Conservation (phyloP, 2,329 filamentous ascomycete genomes). For the Thielaviopsis musarum region DNA sequence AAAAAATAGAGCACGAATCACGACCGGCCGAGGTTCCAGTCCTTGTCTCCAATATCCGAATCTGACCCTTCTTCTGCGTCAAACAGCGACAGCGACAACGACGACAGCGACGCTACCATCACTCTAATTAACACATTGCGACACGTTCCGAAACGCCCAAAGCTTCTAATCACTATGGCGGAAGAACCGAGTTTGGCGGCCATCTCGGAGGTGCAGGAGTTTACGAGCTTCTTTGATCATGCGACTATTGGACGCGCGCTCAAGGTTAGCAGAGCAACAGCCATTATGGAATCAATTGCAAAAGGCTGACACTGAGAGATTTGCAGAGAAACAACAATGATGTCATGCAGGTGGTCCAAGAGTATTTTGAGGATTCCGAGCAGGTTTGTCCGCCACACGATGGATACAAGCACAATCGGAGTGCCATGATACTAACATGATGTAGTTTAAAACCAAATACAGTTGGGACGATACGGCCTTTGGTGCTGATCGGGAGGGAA, state of each 20-base stretch:
- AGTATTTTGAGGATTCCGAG: constrained; percentile 8
- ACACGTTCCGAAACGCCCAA: background rate
- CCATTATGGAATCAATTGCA: background rate
- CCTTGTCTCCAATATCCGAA: background rate
- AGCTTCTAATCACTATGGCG: background rate
- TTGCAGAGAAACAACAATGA: constrained; percentile 7
- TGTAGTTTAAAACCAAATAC: constrained; percentile 31
- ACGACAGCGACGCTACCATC: background rate
- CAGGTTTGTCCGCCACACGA: background rate
- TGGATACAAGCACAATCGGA: background rate
- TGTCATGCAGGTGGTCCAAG: constrained; percentile 6
- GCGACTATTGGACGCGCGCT: constrained; percentile 5
- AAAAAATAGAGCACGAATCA: background rate
- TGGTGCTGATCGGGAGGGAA: constrained; percentile 33
- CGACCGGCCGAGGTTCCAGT: background rate
- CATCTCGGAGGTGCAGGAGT: constrained; percentile 9
- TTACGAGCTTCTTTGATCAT: constrained; percentile 4
- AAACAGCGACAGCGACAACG: background rate
- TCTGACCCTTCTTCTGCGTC: background rate
- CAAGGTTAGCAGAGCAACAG: background rate
- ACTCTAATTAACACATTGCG: background rate
- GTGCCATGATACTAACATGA: background rate
- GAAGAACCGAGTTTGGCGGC: background rate
- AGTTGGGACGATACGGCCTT: constrained; percentile 41
- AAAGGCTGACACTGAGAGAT: background rate